Base-by-base conservation (phyloP, 306 rosid genomes). In the Calophaca sinica region DNA sequence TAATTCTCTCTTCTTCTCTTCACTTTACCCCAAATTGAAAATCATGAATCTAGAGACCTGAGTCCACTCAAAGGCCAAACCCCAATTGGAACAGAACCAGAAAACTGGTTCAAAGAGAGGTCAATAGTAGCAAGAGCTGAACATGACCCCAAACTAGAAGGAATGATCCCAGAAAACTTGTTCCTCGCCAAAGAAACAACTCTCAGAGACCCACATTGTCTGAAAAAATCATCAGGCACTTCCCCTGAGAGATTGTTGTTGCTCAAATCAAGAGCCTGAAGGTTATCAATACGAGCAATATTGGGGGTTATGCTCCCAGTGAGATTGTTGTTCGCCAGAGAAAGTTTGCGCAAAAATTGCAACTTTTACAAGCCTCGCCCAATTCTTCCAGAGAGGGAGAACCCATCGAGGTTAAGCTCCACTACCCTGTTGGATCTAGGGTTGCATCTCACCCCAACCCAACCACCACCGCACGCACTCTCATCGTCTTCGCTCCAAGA, bases 401-500 rank as follows among this genome's bases (percentile, higher is more conserved):
- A 92, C 36, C 89, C 96, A 60, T 89, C 86, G 2, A 96, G 99
- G 83, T 82, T 83, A 77, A 96, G 83, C 88, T 96, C 99, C 1
- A 84, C 77, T 63, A 90, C 98, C 48, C 92, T 82, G 75, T 86
- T 90, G 84, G 98, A 96, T 96, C 98, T 92, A 70, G 99, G 89
- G 85, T 83, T 89, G 81, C 99, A 96, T 83, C 77, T 87, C 66
- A 96, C 83, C 13, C 96, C 99, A 45, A 54, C 84, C 99, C 99
- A 96, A 4, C 74, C 15, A 44, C 78, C 78, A 9, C 74, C 81
- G 64, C 99, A 96, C 5, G 96, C 87, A 38, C 50, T 89, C 57
- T 90, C 92, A 35, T 92, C 98, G 57, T 90, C 99, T 87, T 96
- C 99, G 69, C 77, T 92, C 99, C 99, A 96, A 45, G 96, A 84